These are phyloP conservation scores for Pleurotus sapidus DNA, from an alignment of 768 basidiomycete genomes.

Conservation along the genomic window DNA sequence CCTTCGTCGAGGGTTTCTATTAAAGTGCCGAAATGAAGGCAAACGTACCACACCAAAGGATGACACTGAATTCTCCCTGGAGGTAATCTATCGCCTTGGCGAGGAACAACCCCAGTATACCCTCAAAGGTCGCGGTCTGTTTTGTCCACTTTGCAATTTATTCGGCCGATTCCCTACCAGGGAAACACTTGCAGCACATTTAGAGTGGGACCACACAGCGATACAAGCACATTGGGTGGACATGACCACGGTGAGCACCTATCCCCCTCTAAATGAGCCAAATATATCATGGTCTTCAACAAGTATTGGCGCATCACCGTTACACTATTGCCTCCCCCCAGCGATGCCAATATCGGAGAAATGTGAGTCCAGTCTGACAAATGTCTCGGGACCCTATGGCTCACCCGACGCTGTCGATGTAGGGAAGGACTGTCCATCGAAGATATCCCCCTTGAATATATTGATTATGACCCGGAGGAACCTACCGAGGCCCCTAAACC, in stretches of 20 bases:
- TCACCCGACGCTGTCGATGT: not conserved
- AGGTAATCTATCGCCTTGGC: slow-evolving; percentile 3
- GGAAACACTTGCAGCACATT: slow-evolving; percentile 43
- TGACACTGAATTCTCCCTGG: not conserved
- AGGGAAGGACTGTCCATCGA: too few relatives aligned
- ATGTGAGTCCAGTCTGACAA: not conserved
- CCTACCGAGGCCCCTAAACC: too few relatives aligned
- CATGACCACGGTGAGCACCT: not conserved
- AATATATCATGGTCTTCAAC: too few relatives aligned
- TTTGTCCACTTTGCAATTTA: slow-evolving; percentile 50
- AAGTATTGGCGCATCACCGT: slow-evolving; percentile 2
- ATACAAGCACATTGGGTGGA: slow-evolving; percentile 36
- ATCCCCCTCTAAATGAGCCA: not conserved
- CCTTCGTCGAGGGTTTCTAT: slow-evolving; percentile 45
- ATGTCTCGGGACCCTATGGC: not conserved
- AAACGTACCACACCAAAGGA: too few relatives aligned
- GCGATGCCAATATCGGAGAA: not conserved
- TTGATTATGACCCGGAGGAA: too few relatives aligned
- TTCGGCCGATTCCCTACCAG: slow-evolving; percentile 38
- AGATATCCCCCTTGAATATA: too few relatives aligned
- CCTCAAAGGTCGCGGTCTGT: slow-evolving; percentile 36
- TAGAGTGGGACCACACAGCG: slow-evolving; percentile 46
- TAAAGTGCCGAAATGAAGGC: slow-evolving; percentile 11
- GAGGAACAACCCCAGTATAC: slow-evolving; percentile 19
- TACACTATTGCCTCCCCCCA: not conserved